A percentile compares a stretch with the other conserved stretches of the same genome.
Evolutionary conservation across 2,329 filamentous ascomycete genomes (phyloP).

Genomic region (Dothistroma septosporum): DNA sequence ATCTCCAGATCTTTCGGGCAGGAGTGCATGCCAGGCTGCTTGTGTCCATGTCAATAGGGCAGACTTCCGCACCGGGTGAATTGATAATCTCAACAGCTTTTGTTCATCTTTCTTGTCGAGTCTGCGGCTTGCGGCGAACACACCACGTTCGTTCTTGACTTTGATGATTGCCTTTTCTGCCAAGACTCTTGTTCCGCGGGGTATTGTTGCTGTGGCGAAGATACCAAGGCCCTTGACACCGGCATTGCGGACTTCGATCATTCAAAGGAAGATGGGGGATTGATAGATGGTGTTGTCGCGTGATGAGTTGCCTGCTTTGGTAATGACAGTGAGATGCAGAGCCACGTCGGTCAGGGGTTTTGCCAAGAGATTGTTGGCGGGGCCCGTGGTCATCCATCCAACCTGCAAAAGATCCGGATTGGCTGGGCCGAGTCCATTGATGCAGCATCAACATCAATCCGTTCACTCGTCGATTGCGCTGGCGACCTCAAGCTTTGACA

Average conservation of each 20-base stretch:
- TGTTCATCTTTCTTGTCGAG: conserved; percentile 19
- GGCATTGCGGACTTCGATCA: conserved; percentile 25
- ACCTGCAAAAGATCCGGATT: too few species aligned
- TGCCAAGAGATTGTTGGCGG: too few species aligned
- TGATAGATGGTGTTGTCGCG: not conserved
- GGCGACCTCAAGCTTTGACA: too few species aligned
- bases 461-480: too few species aligned
- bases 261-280: not conserved
- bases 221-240: conserved; percentile 39
- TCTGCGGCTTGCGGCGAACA: conserved; percentile 23
- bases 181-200: conserved; percentile 41
- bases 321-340: not conserved
- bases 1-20: not conserved
- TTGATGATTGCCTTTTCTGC: conserved; percentile 39
- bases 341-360: not conserved
- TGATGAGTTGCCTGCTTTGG: conserved; percentile 1
- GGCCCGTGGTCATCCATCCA: too few species aligned
- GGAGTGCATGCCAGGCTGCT: conserved; percentile 13
- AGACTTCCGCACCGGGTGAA: conserved; percentile 9
- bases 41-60: conserved; percentile 13
- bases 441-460: too few species aligned
- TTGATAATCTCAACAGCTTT: conserved; percentile 10
- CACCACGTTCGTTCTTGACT: conserved; percentile 16
- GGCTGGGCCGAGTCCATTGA: too few species aligned
- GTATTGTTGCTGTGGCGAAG: conserved; percentile 38